These are phyloP conservation scores for Claviceps fusiformis DNA, from an alignment of 2,329 filamentous ascomycete species.

Conservation along the genomic window DNA sequence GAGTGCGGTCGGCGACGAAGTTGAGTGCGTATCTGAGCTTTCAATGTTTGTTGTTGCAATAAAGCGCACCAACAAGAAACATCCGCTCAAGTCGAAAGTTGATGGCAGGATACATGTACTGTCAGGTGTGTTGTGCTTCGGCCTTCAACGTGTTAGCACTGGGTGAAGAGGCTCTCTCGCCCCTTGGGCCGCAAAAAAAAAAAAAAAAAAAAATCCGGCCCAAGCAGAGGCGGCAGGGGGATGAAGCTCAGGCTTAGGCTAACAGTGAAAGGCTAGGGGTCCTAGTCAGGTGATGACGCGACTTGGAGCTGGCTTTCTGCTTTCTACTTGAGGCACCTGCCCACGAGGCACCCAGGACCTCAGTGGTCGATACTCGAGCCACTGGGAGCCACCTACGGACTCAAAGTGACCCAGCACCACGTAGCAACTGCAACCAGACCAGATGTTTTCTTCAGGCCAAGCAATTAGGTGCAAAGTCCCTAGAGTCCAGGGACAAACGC, in stretches of 20 bases:
- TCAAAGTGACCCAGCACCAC: too few relatives aligned
- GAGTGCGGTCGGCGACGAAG: background rate
- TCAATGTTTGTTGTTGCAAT: too few relatives aligned
- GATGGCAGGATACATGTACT: too few relatives aligned
- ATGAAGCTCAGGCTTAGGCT: background rate
- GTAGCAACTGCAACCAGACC: too few relatives aligned
- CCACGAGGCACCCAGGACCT: too few relatives aligned
- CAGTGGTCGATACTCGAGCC: too few relatives aligned
- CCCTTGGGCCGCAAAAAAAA: background rate
- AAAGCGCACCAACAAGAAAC: background rate
- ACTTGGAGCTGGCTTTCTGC: background rate
- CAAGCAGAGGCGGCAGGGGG: background rate
- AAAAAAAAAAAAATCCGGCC: too few relatives aligned
- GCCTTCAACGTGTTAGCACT: background rate
- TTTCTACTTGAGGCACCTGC: too few relatives aligned
- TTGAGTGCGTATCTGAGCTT: background rate
- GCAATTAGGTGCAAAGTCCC: background rate
- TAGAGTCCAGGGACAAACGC: background rate
- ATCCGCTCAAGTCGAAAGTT: background rate
- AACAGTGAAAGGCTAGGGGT: too few relatives aligned
- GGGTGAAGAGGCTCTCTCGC: background rate
- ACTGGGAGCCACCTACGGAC: too few relatives aligned
- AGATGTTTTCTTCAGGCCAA: too few relatives aligned
- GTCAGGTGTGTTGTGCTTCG: too few relatives aligned
- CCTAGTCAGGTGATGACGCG: slow-evolving; percentile 7